Percentiles rank a stretch among this genome's conserved stretches.
These are phyloP conservation scores for Metarhizium rileyi DNA, from an alignment of 2,329 filamentous ascomycete genomes.

Conservation along the genomic window DNA sequence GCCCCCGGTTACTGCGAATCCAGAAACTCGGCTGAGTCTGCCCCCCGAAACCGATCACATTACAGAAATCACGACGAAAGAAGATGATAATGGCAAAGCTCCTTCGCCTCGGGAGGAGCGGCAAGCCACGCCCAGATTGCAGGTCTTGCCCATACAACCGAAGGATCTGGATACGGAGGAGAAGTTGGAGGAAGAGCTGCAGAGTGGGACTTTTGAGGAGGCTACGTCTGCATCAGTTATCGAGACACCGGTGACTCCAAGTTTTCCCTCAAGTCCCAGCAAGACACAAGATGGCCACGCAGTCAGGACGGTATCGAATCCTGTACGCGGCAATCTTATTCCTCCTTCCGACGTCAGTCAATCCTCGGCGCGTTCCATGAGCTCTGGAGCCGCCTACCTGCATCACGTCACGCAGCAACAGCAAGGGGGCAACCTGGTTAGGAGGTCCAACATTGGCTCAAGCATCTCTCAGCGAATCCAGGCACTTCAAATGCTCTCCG, in stretches of 20 bases:
- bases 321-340: slow-evolving; percentile 33
- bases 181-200: slow-evolving; percentile 74
- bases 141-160: slow-evolving; percentile 48
- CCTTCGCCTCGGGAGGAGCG: slow-evolving; percentile 18
- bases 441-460: slow-evolving; percentile 72
- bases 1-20: background rate
- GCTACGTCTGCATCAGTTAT: slow-evolving; percentile 71
- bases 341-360: slow-evolving; percentile 36
- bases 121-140: slow-evolving; percentile 23
- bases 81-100: slow-evolving; percentile 15
- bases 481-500: slow-evolving; percentile 71
- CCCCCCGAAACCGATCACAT: background rate
- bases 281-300: slow-evolving; percentile 16
- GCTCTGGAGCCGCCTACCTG: slow-evolving; percentile 45
- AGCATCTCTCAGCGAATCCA: slow-evolving; percentile 94
- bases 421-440: slow-evolving; percentile 37
- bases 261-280: slow-evolving; percentile 32
- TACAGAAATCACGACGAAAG: background rate
- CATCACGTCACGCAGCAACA: slow-evolving; percentile 45
- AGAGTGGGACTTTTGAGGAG: slow-evolving; percentile 71
- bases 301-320: slow-evolving; percentile 39
- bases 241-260: slow-evolving; percentile 70
- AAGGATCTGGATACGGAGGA: slow-evolving; percentile 34
- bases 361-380: slow-evolving; percentile 41
- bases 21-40: background rate